Conservation (phyloP, 2,329 filamentous ascomycete genomes). For the Graphiopsis chlorocephala region DNA sequence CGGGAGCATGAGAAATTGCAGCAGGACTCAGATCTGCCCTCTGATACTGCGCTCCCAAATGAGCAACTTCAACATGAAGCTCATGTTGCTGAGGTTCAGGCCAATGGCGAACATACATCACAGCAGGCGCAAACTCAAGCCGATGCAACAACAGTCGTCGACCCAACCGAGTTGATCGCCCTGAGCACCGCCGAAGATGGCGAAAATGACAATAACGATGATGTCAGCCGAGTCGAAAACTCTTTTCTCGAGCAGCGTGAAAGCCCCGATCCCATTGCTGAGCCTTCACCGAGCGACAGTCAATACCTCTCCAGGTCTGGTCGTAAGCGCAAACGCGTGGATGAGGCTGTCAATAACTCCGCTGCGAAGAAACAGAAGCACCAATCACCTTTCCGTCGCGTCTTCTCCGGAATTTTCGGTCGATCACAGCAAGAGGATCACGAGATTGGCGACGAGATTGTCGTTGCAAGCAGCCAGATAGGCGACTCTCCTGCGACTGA, state of each 20-base stretch:
- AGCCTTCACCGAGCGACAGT: background rate
- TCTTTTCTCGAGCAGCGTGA: constrained; percentile 32
- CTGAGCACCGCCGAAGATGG: background rate
- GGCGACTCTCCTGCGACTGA: constrained; percentile 11
- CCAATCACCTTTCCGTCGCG: constrained; percentile 30
- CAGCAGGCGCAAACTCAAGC: background rate
- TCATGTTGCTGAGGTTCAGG: constrained; percentile 19
- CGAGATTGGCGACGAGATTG: constrained; percentile 40
- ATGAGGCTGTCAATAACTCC: constrained; percentile 15
- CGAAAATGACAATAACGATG: constrained; percentile 21
- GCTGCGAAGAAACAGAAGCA: constrained; percentile 29
- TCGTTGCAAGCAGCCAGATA: constrained; percentile 34
- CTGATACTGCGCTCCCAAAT: constrained; percentile 26
- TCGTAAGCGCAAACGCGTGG: constrained; percentile 30
- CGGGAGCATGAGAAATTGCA: background rate
- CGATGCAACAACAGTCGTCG: constrained; percentile 6
- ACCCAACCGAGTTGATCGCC: background rate
- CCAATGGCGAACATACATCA: background rate
- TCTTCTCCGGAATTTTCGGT: constrained; percentile 25
- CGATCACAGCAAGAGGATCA: constrained; percentile 29
- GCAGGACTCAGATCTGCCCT: constrained; percentile 23
- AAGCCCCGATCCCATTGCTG: background rate
- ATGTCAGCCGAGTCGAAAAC: constrained; percentile 36
- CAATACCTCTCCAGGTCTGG: background rate
- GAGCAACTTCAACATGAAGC: constrained; percentile 28